Evolutionary conservation across 345 rosid genomes (phyloP).

Genomic region (Hirschfeldia incana): DNA sequence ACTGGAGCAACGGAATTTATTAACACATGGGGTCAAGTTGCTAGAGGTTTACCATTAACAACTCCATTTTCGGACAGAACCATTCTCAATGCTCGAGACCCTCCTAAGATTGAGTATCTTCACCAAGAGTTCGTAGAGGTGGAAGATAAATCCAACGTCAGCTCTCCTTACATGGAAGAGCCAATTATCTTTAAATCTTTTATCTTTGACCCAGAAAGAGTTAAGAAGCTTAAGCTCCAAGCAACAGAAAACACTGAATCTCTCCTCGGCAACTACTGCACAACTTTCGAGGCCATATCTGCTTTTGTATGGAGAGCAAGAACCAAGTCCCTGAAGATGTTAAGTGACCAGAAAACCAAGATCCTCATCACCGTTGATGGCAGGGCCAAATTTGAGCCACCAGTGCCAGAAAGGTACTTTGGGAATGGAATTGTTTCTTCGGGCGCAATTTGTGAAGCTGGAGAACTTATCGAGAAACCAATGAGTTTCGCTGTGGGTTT

Average conservation of each 20-base stretch:
- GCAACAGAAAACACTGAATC: slow-evolving; percentile 52
- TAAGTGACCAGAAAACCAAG: slow-evolving; percentile 64
- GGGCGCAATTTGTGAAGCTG: slow-evolving; percentile 61
- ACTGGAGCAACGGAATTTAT: slow-evolving; percentile 87
- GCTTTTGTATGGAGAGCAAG: slow-evolving; percentile 86
- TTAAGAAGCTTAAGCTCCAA: slow-evolving; percentile 54
- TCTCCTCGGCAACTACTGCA: slow-evolving; percentile 49
- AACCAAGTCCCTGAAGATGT: slow-evolving; percentile 65
- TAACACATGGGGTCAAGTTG: slow-evolving; percentile 75
- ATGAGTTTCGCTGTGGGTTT: slow-evolving; percentile 58
- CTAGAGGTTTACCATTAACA: slow-evolving; percentile 62
- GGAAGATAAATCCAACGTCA: slow-evolving; percentile 50
- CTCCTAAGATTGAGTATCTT: slow-evolving; percentile 52
- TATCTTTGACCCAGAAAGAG: slow-evolving; percentile 66
- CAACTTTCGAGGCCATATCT: slow-evolving; percentile 76
- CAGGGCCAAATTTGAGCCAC: slow-evolving; percentile 68
- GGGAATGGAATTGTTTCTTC: slow-evolving; percentile 86
- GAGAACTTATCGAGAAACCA: slow-evolving; percentile 61
- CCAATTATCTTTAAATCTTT: slow-evolving; percentile 59
- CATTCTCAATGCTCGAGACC: slow-evolving; percentile 55
- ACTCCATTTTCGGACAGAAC: slow-evolving; percentile 58
- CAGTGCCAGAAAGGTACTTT: slow-evolving; percentile 74
- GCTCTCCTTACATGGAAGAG: slow-evolving; percentile 52
- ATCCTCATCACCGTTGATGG: slow-evolving; percentile 89
- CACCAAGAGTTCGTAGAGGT: slow-evolving; percentile 73